Evolutionary conservation across 176 grass and related monocot species (phyloP).

Genomic region (Triticum urartu): DNA sequence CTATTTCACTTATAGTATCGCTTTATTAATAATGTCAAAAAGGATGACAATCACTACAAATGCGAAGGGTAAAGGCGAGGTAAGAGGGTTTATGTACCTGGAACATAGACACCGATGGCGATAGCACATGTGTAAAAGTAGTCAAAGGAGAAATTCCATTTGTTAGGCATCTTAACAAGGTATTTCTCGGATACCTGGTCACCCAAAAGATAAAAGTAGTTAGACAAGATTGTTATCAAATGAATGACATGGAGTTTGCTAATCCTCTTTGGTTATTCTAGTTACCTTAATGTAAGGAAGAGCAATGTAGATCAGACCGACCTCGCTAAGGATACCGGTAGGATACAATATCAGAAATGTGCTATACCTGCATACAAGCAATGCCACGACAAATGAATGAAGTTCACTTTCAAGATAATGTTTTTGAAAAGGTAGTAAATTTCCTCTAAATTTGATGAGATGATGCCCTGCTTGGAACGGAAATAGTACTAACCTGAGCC

Average conservation of each 20-base stretch:
- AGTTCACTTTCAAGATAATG: background rate
- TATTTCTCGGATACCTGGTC: slow-evolving; percentile 54
- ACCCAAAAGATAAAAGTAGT: background rate
- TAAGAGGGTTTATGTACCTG: slow-evolving; percentile 20
- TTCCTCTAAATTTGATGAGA: background rate
- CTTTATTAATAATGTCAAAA: background rate
- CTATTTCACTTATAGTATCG: background rate
- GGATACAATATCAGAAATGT: slow-evolving; percentile 55
- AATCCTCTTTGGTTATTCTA: background rate
- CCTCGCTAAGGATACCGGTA: slow-evolving; percentile 48
- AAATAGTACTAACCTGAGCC: slow-evolving; percentile 66
- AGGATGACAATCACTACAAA: background rate
- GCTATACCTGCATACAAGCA: slow-evolving; percentile 29
- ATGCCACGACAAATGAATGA: background rate
- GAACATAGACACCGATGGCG: slow-evolving; percentile 42
- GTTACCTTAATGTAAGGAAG: slow-evolving; percentile 48
- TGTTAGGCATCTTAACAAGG: slow-evolving; percentile 61
- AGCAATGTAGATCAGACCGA: slow-evolving; percentile 40
- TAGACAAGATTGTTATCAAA: background rate
- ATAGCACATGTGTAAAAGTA: slow-evolving; percentile 39
- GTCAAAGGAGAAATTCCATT: slow-evolving; percentile 66
- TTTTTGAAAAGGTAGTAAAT: background rate
- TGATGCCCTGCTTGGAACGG: background rate
- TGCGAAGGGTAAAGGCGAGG: background rate
- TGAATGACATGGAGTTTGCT: background rate